Conservation (phyloP, 495 filamentous ascomycete genomes). For the Stereocaulon alpinum region DNA sequence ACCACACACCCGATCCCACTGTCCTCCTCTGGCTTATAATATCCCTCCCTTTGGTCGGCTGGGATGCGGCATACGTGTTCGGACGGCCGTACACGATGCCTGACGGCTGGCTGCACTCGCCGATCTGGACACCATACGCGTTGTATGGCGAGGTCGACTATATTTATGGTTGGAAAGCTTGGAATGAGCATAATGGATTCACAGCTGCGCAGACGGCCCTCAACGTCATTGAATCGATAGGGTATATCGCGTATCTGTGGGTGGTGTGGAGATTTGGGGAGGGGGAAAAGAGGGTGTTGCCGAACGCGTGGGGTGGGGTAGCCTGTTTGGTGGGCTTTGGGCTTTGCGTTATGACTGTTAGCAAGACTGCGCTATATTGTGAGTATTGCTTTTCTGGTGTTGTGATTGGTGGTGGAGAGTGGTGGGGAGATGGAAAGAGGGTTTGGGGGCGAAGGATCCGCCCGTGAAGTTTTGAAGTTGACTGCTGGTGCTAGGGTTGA, state of each 20-base stretch:
- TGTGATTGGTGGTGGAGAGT: neutral
- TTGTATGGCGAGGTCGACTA: constrained; percentile 75
- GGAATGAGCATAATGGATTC: constrained; percentile 62
- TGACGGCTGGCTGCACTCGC: constrained; percentile 62
- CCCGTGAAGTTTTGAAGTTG: neutral
- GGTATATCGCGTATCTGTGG: constrained; percentile 61
- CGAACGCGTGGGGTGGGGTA: constrained; percentile 27
- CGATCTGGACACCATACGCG: constrained; percentile 69
- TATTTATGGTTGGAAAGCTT: constrained; percentile 76
- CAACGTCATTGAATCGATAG: constrained; percentile 62
- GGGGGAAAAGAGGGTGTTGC: constrained; percentile 26
- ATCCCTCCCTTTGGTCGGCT: constrained; percentile 71
- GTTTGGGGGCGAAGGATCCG: neutral
- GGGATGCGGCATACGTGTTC: constrained; percentile 76
- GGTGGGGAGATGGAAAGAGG: neutral
- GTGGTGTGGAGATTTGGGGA: constrained; percentile 44
- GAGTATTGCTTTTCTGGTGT: constrained; percentile 26
- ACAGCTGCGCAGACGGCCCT: constrained; percentile 63
- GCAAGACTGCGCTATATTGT: constrained; percentile 86
- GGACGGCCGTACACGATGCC: constrained; percentile 78
- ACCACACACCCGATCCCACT: constrained; percentile 56
- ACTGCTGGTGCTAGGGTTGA: constrained; percentile 45
- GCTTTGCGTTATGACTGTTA: constrained; percentile 67
- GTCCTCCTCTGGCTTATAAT: constrained; percentile 64
- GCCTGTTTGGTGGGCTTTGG: constrained; percentile 60